These are phyloP conservation scores for Nitzschia putrida DNA, from an alignment of 108 stramenopile species.

Conservation along the genomic window DNA sequence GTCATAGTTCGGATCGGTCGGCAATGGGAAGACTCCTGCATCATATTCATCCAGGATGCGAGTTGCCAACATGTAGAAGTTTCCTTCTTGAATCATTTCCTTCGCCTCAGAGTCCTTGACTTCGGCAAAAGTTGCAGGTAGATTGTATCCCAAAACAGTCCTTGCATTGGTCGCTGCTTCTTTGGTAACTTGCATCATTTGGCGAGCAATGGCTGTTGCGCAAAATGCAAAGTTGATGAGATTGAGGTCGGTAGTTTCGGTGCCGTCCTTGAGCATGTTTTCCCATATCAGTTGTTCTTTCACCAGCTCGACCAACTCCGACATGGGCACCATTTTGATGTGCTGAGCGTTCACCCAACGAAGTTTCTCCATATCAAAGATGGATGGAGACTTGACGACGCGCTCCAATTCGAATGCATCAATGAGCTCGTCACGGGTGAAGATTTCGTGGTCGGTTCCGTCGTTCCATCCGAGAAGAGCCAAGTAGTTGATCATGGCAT, in stretches of 20 bases:
- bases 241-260: constrained; percentile 27
- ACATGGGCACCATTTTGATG: constrained; percentile 70
- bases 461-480: constrained; percentile 97
- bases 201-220: constrained; percentile 81
- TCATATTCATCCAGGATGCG: constrained; percentile 56
- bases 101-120: constrained; percentile 70
- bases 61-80: constrained; percentile 72
- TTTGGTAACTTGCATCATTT: constrained; percentile 90
- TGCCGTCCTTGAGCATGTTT: constrained; percentile 59
- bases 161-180: constrained; percentile 85
- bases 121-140: constrained; percentile 67
- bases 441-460: constrained; percentile 97
- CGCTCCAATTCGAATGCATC: constrained; percentile 90
- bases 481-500: constrained; percentile 96
- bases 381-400: constrained; percentile 91
- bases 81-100: constrained; percentile 73
- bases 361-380: constrained; percentile 96
- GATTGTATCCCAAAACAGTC: constrained; percentile 76
- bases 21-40: constrained; percentile 59
- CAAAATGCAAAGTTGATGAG: constrained; percentile 63
- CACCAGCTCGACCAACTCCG: constrained; percentile 66
- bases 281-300: constrained; percentile 69
- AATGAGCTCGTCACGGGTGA: constrained; percentile 91
- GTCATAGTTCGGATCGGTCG: constrained; percentile 43
- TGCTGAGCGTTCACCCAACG: constrained; percentile 96